These are phyloP conservation scores for Entoloma clypeatum DNA, from an alignment of 1,284 basidiomycete genomes.

Conservation along the genomic window DNA sequence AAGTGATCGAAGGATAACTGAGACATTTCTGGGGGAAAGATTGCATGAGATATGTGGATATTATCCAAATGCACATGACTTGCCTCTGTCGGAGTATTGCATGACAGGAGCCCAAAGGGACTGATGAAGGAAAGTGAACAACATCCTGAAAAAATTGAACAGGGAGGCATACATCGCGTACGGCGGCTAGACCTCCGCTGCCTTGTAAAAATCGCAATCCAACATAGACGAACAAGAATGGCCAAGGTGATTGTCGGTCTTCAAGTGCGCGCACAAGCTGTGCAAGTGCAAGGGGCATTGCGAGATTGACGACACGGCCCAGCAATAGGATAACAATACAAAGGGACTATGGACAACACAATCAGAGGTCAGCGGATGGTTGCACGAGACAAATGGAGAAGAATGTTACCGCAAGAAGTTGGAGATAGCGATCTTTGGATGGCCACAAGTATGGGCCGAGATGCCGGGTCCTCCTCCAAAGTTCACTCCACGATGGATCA, in stretches of 20 bases:
- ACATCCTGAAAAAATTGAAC: constrained; percentile 7
- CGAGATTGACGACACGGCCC: constrained; percentile 74
- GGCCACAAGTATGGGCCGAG: constrained; percentile 85
- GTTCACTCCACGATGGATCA: constrained; percentile 66
- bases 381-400: constrained; percentile 6
- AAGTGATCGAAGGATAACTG: constrained; percentile 77
- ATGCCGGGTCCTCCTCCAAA: constrained; percentile 53
- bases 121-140: constrained; percentile 31
- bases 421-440: constrained; percentile 57
- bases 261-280: constrained; percentile 62
- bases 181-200: constrained; percentile 64
- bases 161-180: constrained; percentile 52
- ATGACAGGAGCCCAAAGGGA: constrained; percentile 80
- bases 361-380: constrained; percentile 11
- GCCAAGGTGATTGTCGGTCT: constrained; percentile 53
- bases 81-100: constrained; percentile 76
- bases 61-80: constrained; percentile 13
- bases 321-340: constrained; percentile 68
- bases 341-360: constrained; percentile 38
- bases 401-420: constrained; percentile 62
- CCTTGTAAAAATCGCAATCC: constrained; percentile 64
- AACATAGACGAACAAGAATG: constrained; percentile 60
- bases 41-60: constrained; percentile 7
- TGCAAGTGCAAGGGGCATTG: constrained; percentile 72
- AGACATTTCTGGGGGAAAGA: constrained; percentile 58